These are phyloP conservation scores for Croton setiger DNA, from an alignment of 441 rosid species.

Conservation along the genomic window DNA sequence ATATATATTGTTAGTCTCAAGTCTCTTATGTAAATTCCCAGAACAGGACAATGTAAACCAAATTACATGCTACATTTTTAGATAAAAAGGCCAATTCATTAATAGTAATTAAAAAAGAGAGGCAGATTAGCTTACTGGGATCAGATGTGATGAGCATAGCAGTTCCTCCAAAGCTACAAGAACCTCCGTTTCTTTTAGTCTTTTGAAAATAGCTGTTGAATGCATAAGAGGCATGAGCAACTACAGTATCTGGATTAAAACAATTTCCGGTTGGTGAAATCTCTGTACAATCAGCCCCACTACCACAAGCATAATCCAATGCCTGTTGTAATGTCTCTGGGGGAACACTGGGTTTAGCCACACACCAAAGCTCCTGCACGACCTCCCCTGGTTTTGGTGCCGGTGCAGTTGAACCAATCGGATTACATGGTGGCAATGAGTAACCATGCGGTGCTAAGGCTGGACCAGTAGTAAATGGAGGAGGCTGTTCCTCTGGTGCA, in stretches of 20 bases:
- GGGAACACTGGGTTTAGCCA: constrained; percentile 66
- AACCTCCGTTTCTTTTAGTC: constrained; percentile 52
- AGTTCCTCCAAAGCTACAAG: constrained; percentile 81
- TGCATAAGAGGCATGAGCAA: constrained; percentile 94
- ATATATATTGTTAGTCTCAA: neutral
- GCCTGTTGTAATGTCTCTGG: constrained; percentile 60
- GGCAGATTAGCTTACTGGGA: constrained; percentile 56
- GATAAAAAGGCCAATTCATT: neutral
- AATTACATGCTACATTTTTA: no score
- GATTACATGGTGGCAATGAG: constrained; percentile 54
- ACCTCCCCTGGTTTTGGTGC: constrained; percentile 35
- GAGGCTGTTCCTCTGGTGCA: constrained; percentile 34
- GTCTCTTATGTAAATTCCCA: neutral
- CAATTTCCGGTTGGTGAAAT: constrained; percentile 58
- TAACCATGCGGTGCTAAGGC: constrained; percentile 29
- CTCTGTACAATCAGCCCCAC: constrained; percentile 67
- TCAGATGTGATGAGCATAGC: constrained; percentile 53
- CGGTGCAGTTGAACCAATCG: constrained; percentile 39
- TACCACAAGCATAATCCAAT: constrained; percentile 81
- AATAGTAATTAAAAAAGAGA: neutral
- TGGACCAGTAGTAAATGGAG: constrained; percentile 20
- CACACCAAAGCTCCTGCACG: constrained; percentile 68
- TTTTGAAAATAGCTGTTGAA: constrained; percentile 84
- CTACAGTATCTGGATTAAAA: constrained; percentile 61
- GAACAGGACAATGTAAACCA: neutral